These are phyloP conservation scores for Phaeotremella skinneri DNA, from an alignment of 768 basidiomycete species.

Conservation along the genomic window DNA sequence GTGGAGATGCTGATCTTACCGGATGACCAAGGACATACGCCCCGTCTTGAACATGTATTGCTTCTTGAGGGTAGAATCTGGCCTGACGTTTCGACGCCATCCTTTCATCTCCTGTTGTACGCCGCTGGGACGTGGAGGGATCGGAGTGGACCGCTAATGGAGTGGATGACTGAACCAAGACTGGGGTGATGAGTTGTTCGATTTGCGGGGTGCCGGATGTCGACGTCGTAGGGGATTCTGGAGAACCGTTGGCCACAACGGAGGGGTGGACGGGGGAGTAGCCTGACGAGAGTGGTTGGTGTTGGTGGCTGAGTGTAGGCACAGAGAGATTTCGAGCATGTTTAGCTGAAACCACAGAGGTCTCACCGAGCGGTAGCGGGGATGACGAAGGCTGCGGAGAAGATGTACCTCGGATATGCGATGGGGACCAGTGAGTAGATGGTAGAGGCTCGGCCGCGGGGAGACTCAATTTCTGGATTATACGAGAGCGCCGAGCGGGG, in stretches of 20 bases:
- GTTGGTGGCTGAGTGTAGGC: background rate
- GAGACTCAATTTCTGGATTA: background rate
- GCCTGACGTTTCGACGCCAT: background rate
- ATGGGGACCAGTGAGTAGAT: background rate
- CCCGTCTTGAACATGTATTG: too few species aligned
- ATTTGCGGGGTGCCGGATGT: background rate
- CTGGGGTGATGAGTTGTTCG: background rate
- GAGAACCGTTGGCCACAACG: background rate
- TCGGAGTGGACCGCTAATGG: background rate
- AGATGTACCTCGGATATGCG: background rate
- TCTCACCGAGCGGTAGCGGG: too few species aligned
- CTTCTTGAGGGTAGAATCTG: background rate
- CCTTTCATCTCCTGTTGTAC: background rate
- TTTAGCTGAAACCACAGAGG: too few species aligned
- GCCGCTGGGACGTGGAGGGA: background rate
- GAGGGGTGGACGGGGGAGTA: background rate
- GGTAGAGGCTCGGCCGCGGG: background rate
- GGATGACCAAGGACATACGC: background rate
- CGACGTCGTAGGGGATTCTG: background rate
- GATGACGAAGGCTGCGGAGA: too few species aligned
- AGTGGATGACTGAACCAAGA: background rate
- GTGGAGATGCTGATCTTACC: background rate
- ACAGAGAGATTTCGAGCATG: background rate
- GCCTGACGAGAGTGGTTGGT: background rate
- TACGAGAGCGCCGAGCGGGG: background rate